Evolutionary conservation across 768 basidiomycete genomes (phyloP), one percentile per base, ranked within the genome.

Genomic region (Termitomyces sp.): DNA sequence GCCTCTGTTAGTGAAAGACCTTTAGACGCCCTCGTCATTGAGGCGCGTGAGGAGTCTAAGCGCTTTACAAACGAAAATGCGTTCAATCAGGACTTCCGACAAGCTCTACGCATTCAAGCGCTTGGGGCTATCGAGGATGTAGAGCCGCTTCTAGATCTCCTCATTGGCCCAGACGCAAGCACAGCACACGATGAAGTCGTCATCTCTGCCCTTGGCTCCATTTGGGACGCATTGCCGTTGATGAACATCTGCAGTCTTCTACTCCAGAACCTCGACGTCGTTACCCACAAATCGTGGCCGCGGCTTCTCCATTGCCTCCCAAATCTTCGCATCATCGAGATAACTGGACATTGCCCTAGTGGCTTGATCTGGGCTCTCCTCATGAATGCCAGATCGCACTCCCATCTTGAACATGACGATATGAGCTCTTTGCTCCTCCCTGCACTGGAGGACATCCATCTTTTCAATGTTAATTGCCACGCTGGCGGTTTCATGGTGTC

Each of bases 401-500:
- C 64, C 8, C 66, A 69, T 57, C 58, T 65, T 31, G 69, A 68
- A 24, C 63, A 66, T 53, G 65, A 66, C 24, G 64, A 69, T 51
- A 59, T 59, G 49, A 59, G 59, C n/a, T 60, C 54, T 4, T 47
- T 75, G 31, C 64, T 76, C 16, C 64, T 74, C 18, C 73, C 74
- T 16, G 62, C 56, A 46, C 64, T 77, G 34, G 65, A 68, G 20
- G 74, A 76, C 49, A 63, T 77, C 36, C 76, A 76, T 62, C 64
- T 77, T 10, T 70, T 72, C 59, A 65, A 69, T 12, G 65, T 75
- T 8, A 72, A 77, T 52, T 76, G 74, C 47, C 73, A 72, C 36
- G 67, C 70, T 46, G 76, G 75, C 22, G 75, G 76, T 22, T 71
- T 69, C 59, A 77, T 77, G 76, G 66, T 74, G 26, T 69, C 71